phyloP scores from a whole-genome alignment of 2,329 filamentous ascomycete genomes.

The Elsinoe australis region DNA sequence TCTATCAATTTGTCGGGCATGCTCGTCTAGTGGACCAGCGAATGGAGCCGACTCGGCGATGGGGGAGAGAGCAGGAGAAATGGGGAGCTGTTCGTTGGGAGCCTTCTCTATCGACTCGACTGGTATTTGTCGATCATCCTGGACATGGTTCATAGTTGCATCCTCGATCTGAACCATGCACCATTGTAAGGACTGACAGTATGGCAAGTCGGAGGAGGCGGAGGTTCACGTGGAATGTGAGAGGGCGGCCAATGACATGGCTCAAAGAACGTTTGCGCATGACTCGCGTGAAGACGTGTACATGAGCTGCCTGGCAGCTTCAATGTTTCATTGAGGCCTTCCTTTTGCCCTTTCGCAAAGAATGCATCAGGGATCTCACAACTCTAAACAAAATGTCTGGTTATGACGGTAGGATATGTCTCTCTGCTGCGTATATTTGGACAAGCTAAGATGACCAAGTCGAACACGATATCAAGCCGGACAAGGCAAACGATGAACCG shows the following conservation, averaged over 20 bases:
- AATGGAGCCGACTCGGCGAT: conserved; percentile 24
- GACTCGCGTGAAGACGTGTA: conserved; percentile 13
- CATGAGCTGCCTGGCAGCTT: conserved; percentile 4
- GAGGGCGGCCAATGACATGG: conserved; percentile 14
- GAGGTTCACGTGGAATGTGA: conserved; percentile 3
- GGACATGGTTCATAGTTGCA: conserved; percentile 13
- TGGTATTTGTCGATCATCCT: neutral
- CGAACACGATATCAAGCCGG: conserved; percentile 42
- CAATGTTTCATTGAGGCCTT: neutral
- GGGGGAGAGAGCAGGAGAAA: conserved; percentile 27
- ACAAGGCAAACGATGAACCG: conserved; percentile 29
- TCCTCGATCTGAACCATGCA: too few relatives aligned
- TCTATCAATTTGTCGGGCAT: too few relatives aligned
- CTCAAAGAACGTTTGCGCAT: neutral
- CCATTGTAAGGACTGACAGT: too few relatives aligned
- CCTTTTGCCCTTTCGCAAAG: neutral
- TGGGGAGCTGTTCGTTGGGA: conserved; percentile 23
- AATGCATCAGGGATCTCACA: neutral
- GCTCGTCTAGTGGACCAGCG: neutral
- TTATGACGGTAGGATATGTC: conserved; percentile 36
- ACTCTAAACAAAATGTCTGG: conserved; percentile 34
- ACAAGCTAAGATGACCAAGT: conserved; percentile 30
- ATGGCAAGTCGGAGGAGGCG: too few relatives aligned
- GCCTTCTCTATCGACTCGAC: neutral
- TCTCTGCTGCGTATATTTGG: neutral